phyloP scores from a whole-genome alignment of 306 rosid genomes.

The Rosa persica region DNA sequence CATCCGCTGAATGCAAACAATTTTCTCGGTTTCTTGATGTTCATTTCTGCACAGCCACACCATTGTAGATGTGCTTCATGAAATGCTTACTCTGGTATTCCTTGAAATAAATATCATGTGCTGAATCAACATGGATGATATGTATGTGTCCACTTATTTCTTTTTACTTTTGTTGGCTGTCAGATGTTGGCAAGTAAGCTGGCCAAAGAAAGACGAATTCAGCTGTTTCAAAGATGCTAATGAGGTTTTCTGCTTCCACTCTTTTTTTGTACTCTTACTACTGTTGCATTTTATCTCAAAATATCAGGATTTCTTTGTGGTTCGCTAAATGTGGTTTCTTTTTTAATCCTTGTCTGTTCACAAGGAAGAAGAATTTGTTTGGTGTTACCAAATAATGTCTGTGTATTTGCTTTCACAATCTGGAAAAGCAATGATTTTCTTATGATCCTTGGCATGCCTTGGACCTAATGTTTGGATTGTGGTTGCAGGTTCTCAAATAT shows the following conservation, averaged over 20 bases:
- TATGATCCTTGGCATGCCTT: conserved; percentile 9
- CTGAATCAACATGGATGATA: not conserved
- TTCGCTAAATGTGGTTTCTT: not conserved
- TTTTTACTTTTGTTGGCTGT: not conserved
- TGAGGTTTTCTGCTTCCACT: conserved; percentile 37
- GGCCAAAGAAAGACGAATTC: conserved; percentile 46
- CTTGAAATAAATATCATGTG: not conserved
- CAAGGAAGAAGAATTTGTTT: not conserved
- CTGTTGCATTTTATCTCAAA: not conserved
- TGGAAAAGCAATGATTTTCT: not conserved
- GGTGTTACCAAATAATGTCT: not conserved
- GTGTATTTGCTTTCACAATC: not conserved
- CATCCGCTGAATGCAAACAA: not conserved
- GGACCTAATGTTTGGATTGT: not conserved
- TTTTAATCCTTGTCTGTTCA: not conserved
- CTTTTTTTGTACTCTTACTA: not conserved
- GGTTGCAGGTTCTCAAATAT: conserved; percentile 26
- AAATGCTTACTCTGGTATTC: not conserved
- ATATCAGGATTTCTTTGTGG: not conserved
- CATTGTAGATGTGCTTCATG: not conserved
- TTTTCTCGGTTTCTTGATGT: not conserved
- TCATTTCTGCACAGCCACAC: not conserved
- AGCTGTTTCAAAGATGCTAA: conserved; percentile 52
- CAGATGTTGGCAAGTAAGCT: conserved; percentile 53
- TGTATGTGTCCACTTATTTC: not conserved